Evolutionary conservation across 805 yeast species (phyloP).

Genomic region (Torulaspora maleeae): DNA sequence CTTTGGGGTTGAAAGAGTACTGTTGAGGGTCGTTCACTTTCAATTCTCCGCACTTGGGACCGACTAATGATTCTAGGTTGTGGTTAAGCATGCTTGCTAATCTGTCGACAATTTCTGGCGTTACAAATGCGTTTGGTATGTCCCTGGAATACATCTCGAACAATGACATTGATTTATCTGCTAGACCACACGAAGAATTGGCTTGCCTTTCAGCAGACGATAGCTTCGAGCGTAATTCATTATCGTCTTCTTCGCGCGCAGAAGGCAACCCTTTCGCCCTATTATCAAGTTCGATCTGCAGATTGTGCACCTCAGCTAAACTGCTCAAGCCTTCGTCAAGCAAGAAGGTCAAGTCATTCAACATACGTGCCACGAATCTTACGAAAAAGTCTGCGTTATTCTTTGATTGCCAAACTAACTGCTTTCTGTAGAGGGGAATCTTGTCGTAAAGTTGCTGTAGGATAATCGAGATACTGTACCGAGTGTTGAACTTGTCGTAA

Average conservation of each 20-base stretch:
- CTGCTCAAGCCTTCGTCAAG: conserved; percentile 86
- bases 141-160: conserved; percentile 79
- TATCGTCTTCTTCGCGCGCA: conserved; percentile 48
- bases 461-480: conserved; percentile 80
- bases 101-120: conserved; percentile 87
- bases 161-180: conserved; percentile 75
- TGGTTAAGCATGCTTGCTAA: conserved; percentile 94
- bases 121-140: conserved; percentile 79
- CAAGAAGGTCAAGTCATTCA: conserved; percentile 88
- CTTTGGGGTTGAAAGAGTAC: conserved; percentile 77
- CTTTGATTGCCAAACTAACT: conserved; percentile 62
- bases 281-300: conserved; percentile 58
- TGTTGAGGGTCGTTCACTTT: conserved; percentile 80
- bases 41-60: conserved; percentile 86
- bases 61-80: conserved; percentile 86
- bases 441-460: conserved; percentile 75
- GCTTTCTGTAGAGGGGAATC: conserved; percentile 59
- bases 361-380: conserved; percentile 87
- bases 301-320: conserved; percentile 68
- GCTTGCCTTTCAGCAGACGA: conserved; percentile 69
- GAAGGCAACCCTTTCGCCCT: conserved; percentile 40
- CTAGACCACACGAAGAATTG: conserved; percentile 71
- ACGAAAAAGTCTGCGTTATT: conserved; percentile 79
- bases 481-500: conserved; percentile 88
- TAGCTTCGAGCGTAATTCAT: conserved; percentile 56